These are phyloP conservation scores for Antrodiella citrinella DNA, from an alignment of 768 basidiomycete genomes.

Conservation along the genomic window DNA sequence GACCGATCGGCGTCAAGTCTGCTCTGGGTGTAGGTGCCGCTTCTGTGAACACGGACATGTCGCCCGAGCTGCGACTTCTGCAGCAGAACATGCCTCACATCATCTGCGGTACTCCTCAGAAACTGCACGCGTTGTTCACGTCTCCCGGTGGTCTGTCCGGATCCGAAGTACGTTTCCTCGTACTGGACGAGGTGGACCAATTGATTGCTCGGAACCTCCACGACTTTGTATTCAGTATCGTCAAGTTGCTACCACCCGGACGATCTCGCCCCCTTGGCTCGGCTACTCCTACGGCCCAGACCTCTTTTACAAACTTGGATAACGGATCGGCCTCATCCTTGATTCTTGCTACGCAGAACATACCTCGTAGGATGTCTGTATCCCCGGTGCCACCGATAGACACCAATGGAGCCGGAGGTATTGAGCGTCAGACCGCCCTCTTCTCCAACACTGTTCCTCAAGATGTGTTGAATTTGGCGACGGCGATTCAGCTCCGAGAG, in stretches of 20 bases:
- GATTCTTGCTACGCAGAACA: constrained; percentile 28
- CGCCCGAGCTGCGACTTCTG: constrained; percentile 73
- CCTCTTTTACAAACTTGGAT: constrained; percentile 32
- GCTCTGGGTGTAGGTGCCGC: constrained; percentile 82
- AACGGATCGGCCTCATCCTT: constrained; percentile 20
- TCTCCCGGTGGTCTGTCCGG: constrained; percentile 69
- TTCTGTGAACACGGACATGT: constrained; percentile 47
- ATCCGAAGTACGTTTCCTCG: constrained; percentile 84
- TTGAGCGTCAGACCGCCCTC: constrained; percentile 87
- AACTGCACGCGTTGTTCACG: constrained; percentile 87
- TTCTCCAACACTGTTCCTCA: constrained; percentile 98
- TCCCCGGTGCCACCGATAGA: constrained; percentile 38
- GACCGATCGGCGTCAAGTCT: constrained; percentile 86
- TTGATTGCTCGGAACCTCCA: constrained; percentile 94
- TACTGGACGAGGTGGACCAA: constrained; percentile 97
- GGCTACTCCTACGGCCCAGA: constrained; percentile 25
- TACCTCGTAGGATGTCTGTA: constrained; percentile 53
- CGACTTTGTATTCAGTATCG: constrained; percentile 90
- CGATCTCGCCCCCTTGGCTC: constrained; percentile 54
- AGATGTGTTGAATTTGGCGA: constrained; percentile 93
- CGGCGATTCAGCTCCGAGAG: constrained; percentile 88
- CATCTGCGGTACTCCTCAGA: constrained; percentile 95
- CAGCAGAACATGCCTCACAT: constrained; percentile 93
- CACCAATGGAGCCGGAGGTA: constrained; percentile 26
- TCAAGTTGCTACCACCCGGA: constrained; percentile 86